Conservation (phyloP, 345 rosid species). For the Citrus cavaleriei region DNA sequence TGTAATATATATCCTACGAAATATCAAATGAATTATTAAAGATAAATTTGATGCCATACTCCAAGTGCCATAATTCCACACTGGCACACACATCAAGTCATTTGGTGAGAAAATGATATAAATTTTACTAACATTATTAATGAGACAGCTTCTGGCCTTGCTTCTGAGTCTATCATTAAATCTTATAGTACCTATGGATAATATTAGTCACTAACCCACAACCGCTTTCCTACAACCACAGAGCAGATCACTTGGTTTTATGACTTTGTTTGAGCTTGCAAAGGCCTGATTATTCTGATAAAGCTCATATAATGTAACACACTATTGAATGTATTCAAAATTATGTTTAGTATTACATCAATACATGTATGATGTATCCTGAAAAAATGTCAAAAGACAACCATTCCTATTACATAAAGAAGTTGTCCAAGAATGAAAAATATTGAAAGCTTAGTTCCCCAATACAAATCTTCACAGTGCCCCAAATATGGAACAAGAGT, state of each 20-base stretch:
- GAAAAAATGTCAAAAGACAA: not conserved
- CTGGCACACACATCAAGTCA: too few species aligned
- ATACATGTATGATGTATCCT: not conserved
- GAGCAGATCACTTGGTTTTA: too few species aligned
- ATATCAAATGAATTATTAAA: too few species aligned
- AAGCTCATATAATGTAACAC: too few species aligned
- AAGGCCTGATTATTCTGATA: too few species aligned
- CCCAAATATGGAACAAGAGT: conserved; percentile 20
- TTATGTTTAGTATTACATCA: not conserved
- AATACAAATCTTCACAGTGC: conserved; percentile 31
- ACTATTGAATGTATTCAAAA: not conserved
- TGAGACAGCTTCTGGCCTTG: not conserved
- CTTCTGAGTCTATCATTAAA: not conserved
- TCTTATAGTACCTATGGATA: not conserved
- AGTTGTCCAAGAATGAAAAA: too few species aligned
- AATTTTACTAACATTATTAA: not conserved
- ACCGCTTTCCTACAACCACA: too few species aligned
- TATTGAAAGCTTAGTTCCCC: conserved; percentile 21
- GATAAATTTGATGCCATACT: too few species aligned
- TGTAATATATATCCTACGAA: too few species aligned
- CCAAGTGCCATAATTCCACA: too few species aligned
- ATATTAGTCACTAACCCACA: too few species aligned
- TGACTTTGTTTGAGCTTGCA: too few species aligned
- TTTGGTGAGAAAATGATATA: not conserved
- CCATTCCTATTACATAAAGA: not conserved